A percentile compares a stretch with the other conserved stretches of the same genome.
phyloP scores from a whole-genome alignment of 2,329 filamentous ascomycete genomes.

The Trichoderma semiorbis region DNA sequence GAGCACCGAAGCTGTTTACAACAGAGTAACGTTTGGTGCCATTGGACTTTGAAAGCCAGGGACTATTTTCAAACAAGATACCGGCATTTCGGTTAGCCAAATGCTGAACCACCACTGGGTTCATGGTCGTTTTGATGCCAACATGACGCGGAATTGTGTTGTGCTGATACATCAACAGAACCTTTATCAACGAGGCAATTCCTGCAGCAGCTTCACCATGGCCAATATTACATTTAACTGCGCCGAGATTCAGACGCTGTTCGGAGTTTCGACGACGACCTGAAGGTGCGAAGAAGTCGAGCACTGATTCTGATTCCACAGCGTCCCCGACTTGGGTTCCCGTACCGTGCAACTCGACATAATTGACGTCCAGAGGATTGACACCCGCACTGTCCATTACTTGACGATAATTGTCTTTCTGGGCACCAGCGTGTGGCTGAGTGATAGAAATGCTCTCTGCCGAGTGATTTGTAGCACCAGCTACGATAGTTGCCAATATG shows the following conservation, averaged over 20 bases:
- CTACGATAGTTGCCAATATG: constrained; percentile 69
- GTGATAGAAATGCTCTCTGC: constrained; percentile 69
- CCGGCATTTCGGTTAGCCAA: constrained; percentile 54
- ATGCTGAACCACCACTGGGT: constrained; percentile 54
- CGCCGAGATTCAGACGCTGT: constrained; percentile 58
- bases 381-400: constrained; percentile 70
- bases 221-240: constrained; percentile 63
- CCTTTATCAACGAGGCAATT: constrained; percentile 59
- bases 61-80: constrained; percentile 29
- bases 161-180: constrained; percentile 62
- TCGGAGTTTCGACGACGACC: constrained; percentile 45
- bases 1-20: constrained; percentile 68
- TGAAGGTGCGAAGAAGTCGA: constrained; percentile 49
- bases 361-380: constrained; percentile 72
- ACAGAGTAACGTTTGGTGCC: constrained; percentile 40
- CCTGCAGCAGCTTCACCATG: constrained; percentile 63
- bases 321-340: constrained; percentile 71
- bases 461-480: constrained; percentile 67
- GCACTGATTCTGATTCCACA: constrained; percentile 77
- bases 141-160: constrained; percentile 59
- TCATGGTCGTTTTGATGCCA: constrained; percentile 62
- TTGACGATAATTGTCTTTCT: constrained; percentile 57
- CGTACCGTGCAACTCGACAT: constrained; percentile 89
- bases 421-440: constrained; percentile 61
- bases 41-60: neutral